Base-by-base conservation (phyloP, 495 filamentous ascomycete species). In the Immersiella caudata region DNA sequence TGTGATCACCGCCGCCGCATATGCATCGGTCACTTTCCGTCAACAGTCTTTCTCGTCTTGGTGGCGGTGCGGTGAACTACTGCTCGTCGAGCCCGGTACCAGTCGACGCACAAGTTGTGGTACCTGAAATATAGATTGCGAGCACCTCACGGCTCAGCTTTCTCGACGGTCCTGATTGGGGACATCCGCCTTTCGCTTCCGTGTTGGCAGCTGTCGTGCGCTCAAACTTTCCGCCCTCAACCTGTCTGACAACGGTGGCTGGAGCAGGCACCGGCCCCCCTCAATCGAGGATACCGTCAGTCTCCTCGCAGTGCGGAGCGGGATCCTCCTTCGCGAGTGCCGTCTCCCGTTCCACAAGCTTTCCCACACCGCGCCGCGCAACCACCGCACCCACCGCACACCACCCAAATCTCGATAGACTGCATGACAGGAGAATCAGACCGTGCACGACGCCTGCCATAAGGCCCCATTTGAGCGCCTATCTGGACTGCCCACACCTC, bases 61-160 rank as follows among this genome's bases (percentile, higher is more conserved):
- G 4, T 12, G 49, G 49, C 54, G 20, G n/a, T 24, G 54, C 62
- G 62, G 49, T 65, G 50, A 56, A 8, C 7, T 46, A 25, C 26
- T 33, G 26, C 25, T 59, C 6, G 16, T 59, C 56, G 56, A 59
- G 21, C 56, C 56, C 40, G 60, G 60, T 62, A 50, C 60, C 46
- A 35, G 36, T n/a, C 24, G 61, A n/a, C 25, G 26, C 61, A 63
- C 61, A 33, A 36, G 49, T 63, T 40, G 24, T 63, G 61, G 61
- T 65, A 65, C 70, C 70, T 76, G 70, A 56, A 70, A 67, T 63
- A 46, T 60, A 71, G 64, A 70, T 75, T 74, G 66, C 68, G 33
- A 58, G 46, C 33, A 60, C 35, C 54, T 50, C 49, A 60, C 54
- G 61, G 59, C 56, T 65, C 64, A 52, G 24, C 29, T 40, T 51